Evolutionary conservation across 176 grass and related monocot genomes (phyloP).

Genomic region (Bonia amplexicaulis): DNA sequence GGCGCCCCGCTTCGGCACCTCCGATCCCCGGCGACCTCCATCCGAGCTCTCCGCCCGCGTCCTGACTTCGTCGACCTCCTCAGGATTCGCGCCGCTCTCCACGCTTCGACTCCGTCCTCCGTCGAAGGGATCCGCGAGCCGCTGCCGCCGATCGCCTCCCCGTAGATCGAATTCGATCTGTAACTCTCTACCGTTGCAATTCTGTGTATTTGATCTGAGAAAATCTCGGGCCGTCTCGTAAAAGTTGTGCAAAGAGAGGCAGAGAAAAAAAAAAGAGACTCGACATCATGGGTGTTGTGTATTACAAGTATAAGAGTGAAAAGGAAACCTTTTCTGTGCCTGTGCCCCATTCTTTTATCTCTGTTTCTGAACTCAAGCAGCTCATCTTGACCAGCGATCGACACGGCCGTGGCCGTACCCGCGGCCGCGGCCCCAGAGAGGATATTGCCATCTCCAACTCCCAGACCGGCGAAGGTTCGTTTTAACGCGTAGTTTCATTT

Average conservation of each 20-base stretch:
- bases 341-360: constrained; percentile 36
- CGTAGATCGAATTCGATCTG: constrained; percentile 32
- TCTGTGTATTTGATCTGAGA: constrained; percentile 24
- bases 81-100: not conserved
- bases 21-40: not conserved
- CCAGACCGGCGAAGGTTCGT: constrained; percentile 59
- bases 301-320: constrained; percentile 66
- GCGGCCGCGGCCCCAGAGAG: constrained; percentile 32
- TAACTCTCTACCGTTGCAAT: not conserved
- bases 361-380: constrained; percentile 47
- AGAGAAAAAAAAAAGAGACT: not conserved
- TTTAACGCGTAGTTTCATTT: constrained; percentile 1
- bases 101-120: not conserved
- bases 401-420: constrained; percentile 33
- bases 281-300: constrained; percentile 53
- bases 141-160: not conserved
- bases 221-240: constrained; percentile 5
- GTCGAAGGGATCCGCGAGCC: not conserved
- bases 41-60: not conserved
- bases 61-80: not conserved
- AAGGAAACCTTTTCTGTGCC: constrained; percentile 43
- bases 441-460: constrained; percentile 46
- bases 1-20: not conserved
- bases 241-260: not conserved
- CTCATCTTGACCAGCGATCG: constrained; percentile 33